These are phyloP conservation scores for Raffaelea albimanens DNA, from an alignment of 2,329 filamentous ascomycete genomes.

Conservation along the genomic window DNA sequence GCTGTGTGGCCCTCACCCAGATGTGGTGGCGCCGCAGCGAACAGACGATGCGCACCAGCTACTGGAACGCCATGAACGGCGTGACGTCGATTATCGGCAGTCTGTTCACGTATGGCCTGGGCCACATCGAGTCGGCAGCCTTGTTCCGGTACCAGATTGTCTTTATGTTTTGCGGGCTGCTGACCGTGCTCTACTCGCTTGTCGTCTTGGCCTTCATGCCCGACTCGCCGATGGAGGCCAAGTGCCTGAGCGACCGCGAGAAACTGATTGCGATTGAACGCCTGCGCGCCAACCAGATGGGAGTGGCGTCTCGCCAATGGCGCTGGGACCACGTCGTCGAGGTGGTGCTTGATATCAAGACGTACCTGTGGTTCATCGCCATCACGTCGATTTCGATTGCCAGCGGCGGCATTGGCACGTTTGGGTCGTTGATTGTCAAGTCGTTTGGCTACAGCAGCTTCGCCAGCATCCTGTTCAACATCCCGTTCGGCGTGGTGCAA, in stretches of 20 bases:
- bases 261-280: constrained; percentile 44
- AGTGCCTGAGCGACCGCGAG: constrained; percentile 39
- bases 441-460: constrained; percentile 41
- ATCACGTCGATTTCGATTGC: constrained; percentile 44
- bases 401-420: constrained; percentile 43
- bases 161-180: constrained; percentile 43
- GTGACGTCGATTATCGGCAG: constrained; percentile 48
- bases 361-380: constrained; percentile 46
- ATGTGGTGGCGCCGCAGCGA: constrained; percentile 55
- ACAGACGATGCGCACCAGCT: constrained; percentile 45
- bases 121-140: constrained; percentile 38
- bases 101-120: constrained; percentile 48
- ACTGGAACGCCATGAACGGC: constrained; percentile 54
- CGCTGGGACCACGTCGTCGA: constrained; percentile 42
- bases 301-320: constrained; percentile 41
- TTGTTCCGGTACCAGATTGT: constrained; percentile 35
- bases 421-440: constrained; percentile 41
- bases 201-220: constrained; percentile 38
- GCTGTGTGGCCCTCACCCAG: constrained; percentile 48
- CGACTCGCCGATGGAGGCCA: constrained; percentile 39
- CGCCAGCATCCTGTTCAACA: constrained; percentile 42
- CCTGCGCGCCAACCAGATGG: constrained; percentile 44
- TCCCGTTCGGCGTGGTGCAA: constrained; percentile 45
- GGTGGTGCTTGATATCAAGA: constrained; percentile 45
- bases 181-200: constrained; percentile 37